Conservation (phyloP, 148 eudicot genomes). For the Fagopyrum tataricum region DNA sequence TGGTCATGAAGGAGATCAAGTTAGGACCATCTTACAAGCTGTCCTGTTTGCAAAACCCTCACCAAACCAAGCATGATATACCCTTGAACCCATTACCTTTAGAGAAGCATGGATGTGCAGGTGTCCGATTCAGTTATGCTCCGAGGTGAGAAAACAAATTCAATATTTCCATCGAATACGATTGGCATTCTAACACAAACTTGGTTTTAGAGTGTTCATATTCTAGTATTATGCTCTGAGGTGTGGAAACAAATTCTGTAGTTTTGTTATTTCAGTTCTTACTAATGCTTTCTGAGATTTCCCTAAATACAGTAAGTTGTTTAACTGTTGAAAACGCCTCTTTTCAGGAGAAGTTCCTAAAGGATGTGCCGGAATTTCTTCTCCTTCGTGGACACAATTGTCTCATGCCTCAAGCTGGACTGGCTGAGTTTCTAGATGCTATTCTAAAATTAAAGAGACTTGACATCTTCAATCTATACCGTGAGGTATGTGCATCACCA, state of each 20-base stretch:
- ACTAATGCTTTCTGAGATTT: conserved; percentile 7
- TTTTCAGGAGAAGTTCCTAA: conserved; percentile 78
- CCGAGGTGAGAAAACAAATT: conserved; percentile 48
- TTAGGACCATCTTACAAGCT: conserved; percentile 41
- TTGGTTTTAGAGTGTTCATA: not conserved
- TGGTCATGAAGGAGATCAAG: conserved; percentile 51
- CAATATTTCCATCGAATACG: not conserved
- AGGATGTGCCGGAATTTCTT: conserved; percentile 92
- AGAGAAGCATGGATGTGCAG: conserved; percentile 91
- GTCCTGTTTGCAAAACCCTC: conserved; percentile 40
- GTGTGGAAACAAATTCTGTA: no score
- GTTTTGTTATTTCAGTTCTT: no score
- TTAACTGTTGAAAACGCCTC: conserved; percentile 7
- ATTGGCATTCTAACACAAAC: not conserved
- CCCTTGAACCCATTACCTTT: conserved; percentile 85
- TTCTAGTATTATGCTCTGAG: no score
- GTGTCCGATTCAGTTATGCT: conserved; percentile 75
- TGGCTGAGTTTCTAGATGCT: conserved; percentile 96
- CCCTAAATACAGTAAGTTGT: not conserved
- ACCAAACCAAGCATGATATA: conserved; percentile 79
- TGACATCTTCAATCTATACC: conserved; percentile 85
- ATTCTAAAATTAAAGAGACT: conserved; percentile 89
- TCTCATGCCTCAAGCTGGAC: conserved; percentile 93
- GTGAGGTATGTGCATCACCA: conserved; percentile 57
- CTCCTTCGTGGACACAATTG: conserved; percentile 93